Evolutionary conservation across 371 early-diverging fungal species (phyloP), one percentile per base, ranked within the genome.

Genomic region (Mortierella sp.): DNA sequence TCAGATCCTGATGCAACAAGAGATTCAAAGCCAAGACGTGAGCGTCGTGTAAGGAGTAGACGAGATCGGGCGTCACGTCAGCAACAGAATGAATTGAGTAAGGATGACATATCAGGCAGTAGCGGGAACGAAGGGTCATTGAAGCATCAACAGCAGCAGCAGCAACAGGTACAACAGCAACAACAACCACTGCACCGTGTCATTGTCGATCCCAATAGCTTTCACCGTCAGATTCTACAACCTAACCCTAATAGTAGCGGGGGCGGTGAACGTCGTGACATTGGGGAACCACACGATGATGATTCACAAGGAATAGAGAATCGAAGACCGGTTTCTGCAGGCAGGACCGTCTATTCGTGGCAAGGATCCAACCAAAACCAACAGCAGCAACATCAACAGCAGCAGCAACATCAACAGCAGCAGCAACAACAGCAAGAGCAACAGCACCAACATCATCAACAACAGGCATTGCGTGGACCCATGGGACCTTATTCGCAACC

Each of bases 121-220:
- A n/a, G n/a, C n/a, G n/a, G n/a, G n/a, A n/a, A n/a, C n/a, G n/a
- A n/a, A n/a, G n/a, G n/a, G n/a, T n/a, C n/a, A n/a, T n/a, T n/a
- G n/a, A n/a, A n/a, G n/a, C 24, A 66, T n/a, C 51, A 16, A 30
- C 64, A 60, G 71, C 56, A 51, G 34, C 7, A 69, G 47, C 58
- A 62, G 69, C 58, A 55, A 28, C 64, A 66, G 31, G 60, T 58
- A 18, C 59, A 59, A 53, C 66, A 62, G 18, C 62, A 57, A 5
- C 56, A 59, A 30, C 67, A 60, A 23, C 41, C 26, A 41, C 27
- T 55, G 12, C 72, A 67, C n/a, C 72, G 73, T 7, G 63, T 73
- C 52, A 63, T 73, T 45, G 68, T 73, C 26, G 73, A 73, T 23
- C 73, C 73, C 10, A 73, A 73, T 30, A 73, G 73, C 30, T 73